Base-by-base conservation (phyloP, 1,139 yeast genomes). In the Scheffersomyces insectosa region DNA sequence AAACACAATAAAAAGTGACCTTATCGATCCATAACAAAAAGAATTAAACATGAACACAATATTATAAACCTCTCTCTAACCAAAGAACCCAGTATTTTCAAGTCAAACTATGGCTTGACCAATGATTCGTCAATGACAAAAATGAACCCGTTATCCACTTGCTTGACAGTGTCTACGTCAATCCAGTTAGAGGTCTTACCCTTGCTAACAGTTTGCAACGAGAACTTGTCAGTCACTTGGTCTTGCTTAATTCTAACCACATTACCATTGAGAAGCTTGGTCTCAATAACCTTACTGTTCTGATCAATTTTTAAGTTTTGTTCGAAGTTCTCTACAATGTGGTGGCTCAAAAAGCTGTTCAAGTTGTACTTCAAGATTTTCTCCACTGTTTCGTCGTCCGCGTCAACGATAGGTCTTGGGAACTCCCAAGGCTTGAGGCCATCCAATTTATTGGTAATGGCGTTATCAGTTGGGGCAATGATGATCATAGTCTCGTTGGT, bases 401-500 rank as follows among this genome's bases (percentile, higher is more conserved):
- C 58, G 14, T 48, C 51, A 5, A 66, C 68, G 13, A 80, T 63
- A 1, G 65, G 47, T 8, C 56, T 60, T 1, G 91, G 90, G 58
- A 82, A 84, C 55, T 82, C 82, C 90, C 90, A 84, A 30, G 90
- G 90, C 55, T 84, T 84, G 47, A 62, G 38, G 45, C 58, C 61
- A 63, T 57, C 30, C 53, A 62, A 50, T 59, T 64, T 61, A 28
- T 46, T 47, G 30, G 56, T 63, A 25, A 85, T 66, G 3, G 87
- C 87, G 15, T 62, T 60, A 55, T 85, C 78, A 2, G 78, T 67
- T 5, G 91, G 90, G 3, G 88, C 83, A 53, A 85, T 74, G 6
- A 85, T 65, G 49, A 77, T 69, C 63, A 80, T 63, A 35, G 68
- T 57, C 46, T 61, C 61, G 27, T 62, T 49, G 20, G 61, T 52